Evolutionary conservation across 2,329 filamentous ascomycete genomes (phyloP).

Genomic region (Fusarium mangiferae): DNA sequence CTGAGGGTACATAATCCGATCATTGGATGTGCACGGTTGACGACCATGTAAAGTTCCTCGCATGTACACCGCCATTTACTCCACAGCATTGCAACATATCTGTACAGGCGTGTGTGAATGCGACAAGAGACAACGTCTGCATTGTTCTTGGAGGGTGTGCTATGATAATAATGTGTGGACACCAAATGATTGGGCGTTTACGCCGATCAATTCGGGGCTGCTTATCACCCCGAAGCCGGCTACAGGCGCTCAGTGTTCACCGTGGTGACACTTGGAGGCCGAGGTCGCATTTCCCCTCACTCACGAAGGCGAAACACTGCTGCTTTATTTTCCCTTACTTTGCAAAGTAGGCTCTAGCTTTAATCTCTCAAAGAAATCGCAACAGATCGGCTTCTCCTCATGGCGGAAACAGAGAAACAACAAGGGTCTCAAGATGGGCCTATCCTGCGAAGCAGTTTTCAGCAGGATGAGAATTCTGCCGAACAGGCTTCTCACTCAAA

Average conservation of each 20-base stretch:
- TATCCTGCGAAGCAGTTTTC: background rate
- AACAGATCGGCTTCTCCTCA: background rate
- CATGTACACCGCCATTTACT: background rate
- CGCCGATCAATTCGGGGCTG: background rate
- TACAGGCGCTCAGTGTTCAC: background rate
- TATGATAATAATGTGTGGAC: background rate
- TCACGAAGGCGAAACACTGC: background rate
- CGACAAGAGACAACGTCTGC: background rate
- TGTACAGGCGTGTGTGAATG: background rate
- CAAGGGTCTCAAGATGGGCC: background rate
- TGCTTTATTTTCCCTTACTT: background rate
- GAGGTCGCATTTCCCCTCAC: background rate
- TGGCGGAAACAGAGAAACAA: background rate
- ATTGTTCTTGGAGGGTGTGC: background rate
- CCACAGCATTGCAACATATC: background rate
- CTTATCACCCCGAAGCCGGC: background rate
- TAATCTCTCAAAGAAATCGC: background rate
- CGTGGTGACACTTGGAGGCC: too few relatives aligned
- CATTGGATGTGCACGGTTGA: background rate
- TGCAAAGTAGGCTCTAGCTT: background rate
- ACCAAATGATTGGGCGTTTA: background rate
- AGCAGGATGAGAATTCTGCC: background rate
- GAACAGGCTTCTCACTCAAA: background rate
- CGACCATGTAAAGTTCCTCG: background rate
- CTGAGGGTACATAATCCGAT: background rate